Conservation (phyloP, 768 basidiomycete species). For the Podaxis carcinomalis region DNA sequence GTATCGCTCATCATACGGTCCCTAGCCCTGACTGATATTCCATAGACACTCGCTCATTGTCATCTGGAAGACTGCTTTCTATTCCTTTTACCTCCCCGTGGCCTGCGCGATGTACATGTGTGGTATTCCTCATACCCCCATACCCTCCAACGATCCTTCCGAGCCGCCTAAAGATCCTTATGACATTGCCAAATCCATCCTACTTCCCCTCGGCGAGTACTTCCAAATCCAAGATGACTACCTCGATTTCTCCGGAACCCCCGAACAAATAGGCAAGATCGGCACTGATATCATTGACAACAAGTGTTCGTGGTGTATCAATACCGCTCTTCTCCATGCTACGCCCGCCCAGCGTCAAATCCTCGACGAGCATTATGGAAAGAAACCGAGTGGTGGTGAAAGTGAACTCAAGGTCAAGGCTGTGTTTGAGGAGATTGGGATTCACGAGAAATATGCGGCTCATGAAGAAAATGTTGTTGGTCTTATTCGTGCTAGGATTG, state of each 20-base stretch:
- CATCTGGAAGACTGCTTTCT: slow-evolving; percentile 95
- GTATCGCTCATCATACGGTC: slow-evolving; percentile 15
- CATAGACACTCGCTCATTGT: slow-evolving; percentile 87
- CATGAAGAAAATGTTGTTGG: slow-evolving; percentile 80
- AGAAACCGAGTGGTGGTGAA: slow-evolving; percentile 51
- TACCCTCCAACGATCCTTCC: slow-evolving; percentile 20
- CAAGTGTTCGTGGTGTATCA: slow-evolving; percentile 97
- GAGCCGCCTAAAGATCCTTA: slow-evolving; percentile 33
- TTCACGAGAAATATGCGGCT: slow-evolving; percentile 60
- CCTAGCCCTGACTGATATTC: neutral
- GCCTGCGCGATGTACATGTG: slow-evolving; percentile 88
- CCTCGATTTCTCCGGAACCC: slow-evolving; percentile 87
- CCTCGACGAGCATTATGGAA: slow-evolving; percentile 52
- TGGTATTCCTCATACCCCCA: slow-evolving; percentile 47
- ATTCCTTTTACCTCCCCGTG: slow-evolving; percentile 98
- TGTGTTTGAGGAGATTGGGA: slow-evolving; percentile 69
- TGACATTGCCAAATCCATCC: slow-evolving; percentile 71
- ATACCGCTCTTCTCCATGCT: slow-evolving; percentile 68
- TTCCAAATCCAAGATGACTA: slow-evolving; percentile 99
- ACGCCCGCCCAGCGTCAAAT: slow-evolving; percentile 49
- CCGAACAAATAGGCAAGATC: slow-evolving; percentile 92
- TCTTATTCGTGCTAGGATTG: slow-evolving; percentile 66
- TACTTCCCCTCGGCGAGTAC: slow-evolving; percentile 93
- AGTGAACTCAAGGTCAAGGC: slow-evolving; percentile 39
- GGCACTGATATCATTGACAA: slow-evolving; percentile 98